Conservation (phyloP, 2,329 filamentous ascomycete species). For the Acrocalymma vagum region DNA sequence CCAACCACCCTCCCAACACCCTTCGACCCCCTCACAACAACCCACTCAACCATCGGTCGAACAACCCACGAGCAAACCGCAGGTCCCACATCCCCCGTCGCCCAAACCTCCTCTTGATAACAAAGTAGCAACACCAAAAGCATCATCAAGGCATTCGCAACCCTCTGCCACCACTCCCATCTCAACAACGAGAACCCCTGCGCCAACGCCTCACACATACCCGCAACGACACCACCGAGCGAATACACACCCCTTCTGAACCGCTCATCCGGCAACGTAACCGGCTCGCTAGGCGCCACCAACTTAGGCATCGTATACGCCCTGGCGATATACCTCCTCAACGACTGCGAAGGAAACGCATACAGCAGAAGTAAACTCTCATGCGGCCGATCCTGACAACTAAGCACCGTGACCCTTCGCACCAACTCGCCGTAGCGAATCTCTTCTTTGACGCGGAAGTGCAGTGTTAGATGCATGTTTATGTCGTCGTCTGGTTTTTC, state of each 20-base stretch:
- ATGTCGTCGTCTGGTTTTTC: too few relatives aligned
- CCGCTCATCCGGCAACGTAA: too few relatives aligned
- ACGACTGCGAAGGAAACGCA: background rate
- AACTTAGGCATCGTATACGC: conserved; percentile 4
- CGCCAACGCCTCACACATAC: conserved; percentile 1
- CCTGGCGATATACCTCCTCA: conserved; percentile 2
- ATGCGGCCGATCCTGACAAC: conserved; percentile 10
- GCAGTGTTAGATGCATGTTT: conserved; percentile 11
- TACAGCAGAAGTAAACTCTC: conserved; percentile 9
- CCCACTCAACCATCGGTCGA: too few relatives aligned
- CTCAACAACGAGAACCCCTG: conserved; percentile 1
- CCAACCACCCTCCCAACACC: too few relatives aligned
- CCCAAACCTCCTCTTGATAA: conserved; percentile 16
- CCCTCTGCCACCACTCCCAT: conserved; percentile 3
- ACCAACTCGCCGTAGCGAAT: conserved; percentile 8
- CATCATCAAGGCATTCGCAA: conserved; percentile 5
- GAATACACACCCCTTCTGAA: conserved; percentile 9
- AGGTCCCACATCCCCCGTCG: conserved; percentile 7
- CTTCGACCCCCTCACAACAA: too few relatives aligned
- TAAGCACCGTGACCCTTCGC: conserved; percentile 6
- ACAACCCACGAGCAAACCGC: conserved; percentile 14
- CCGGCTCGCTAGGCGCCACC: too few relatives aligned
- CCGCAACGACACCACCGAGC: background rate
- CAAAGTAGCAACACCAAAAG: conserved; percentile 6
- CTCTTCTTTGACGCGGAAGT: conserved; percentile 13